These are phyloP conservation scores for Lojkania enalia DNA, from an alignment of 2,329 filamentous ascomycete genomes.

Conservation along the genomic window DNA sequence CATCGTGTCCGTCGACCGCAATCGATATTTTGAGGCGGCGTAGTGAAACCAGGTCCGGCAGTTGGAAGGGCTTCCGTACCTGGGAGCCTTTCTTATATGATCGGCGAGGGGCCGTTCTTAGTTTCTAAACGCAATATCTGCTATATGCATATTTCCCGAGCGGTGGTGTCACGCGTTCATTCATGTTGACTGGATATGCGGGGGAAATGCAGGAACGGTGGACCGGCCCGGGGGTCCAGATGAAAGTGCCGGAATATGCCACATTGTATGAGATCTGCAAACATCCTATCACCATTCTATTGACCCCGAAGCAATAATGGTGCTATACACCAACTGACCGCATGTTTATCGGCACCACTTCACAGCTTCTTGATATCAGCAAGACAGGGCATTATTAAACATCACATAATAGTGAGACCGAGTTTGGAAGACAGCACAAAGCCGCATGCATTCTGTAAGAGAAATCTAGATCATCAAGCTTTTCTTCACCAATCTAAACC, in stretches of 20 bases:
- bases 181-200: background rate
- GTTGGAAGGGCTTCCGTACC: constrained; percentile 11
- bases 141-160: background rate
- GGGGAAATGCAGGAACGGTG: constrained; percentile 9
- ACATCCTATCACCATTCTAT: no score
- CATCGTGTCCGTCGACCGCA: background rate
- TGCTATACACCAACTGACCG: no score
- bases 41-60: constrained; percentile 19
- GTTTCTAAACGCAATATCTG: constrained; percentile 1
- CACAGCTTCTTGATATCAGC: no score
- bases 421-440: no score
- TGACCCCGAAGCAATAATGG: no score
- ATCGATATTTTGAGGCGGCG: constrained; percentile 2
- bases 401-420: no score
- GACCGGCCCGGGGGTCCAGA: constrained; percentile 20
- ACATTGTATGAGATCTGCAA: no score
- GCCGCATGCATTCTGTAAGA: no score
- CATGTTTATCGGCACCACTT: no score
- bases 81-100: constrained; percentile 21
- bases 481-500: no score
- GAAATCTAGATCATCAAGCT: no score
- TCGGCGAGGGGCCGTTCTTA: constrained; percentile 12
- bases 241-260: constrained; percentile 4
- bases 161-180: constrained; percentile 1
- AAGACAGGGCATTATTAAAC: no score